Percentiles rank a stretch among this genome's conserved stretches.
These are phyloP conservation scores for Backusella australiensis DNA, from an alignment of 192 early-diverging fungal genomes.

Conservation along the genomic window DNA sequence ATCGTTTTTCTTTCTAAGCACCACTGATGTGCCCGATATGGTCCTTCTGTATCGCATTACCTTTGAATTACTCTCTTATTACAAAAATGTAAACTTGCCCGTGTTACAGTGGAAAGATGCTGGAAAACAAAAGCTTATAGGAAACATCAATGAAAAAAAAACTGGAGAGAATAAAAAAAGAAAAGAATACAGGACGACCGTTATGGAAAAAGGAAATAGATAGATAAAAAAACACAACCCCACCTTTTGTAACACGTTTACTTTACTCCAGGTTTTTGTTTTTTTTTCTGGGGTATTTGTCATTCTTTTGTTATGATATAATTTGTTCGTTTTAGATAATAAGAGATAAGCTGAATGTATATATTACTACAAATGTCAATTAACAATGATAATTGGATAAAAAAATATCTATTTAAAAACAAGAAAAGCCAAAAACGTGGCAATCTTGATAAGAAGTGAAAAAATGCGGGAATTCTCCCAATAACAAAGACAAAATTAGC, in stretches of 20 bases:
- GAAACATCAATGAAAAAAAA: neutral
- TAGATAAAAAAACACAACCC: neutral
- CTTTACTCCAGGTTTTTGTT: neutral
- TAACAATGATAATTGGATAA: neutral
- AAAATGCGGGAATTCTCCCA: neutral
- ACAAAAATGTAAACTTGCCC: neutral
- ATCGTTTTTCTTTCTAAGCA: neutral
- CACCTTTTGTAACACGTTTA: neutral
- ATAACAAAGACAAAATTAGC: neutral
- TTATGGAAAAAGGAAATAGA: conserved; percentile 1
- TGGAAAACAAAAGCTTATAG: neutral
- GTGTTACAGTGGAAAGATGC: neutral
- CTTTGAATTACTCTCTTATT: neutral
- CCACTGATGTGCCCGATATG: neutral
- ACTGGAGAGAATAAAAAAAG: neutral
- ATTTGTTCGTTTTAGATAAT: neutral
- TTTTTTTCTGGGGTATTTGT: neutral
- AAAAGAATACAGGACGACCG: neutral
- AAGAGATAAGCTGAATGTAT: neutral
- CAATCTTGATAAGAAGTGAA: neutral
- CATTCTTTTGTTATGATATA: neutral
- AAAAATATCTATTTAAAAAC: neutral
- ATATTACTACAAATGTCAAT: neutral
- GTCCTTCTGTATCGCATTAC: neutral
- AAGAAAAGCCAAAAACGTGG: neutral